Evolutionary conservation across 2,329 filamentous ascomycete genomes (phyloP).

Genomic region (Trichoderma sp.): DNA sequence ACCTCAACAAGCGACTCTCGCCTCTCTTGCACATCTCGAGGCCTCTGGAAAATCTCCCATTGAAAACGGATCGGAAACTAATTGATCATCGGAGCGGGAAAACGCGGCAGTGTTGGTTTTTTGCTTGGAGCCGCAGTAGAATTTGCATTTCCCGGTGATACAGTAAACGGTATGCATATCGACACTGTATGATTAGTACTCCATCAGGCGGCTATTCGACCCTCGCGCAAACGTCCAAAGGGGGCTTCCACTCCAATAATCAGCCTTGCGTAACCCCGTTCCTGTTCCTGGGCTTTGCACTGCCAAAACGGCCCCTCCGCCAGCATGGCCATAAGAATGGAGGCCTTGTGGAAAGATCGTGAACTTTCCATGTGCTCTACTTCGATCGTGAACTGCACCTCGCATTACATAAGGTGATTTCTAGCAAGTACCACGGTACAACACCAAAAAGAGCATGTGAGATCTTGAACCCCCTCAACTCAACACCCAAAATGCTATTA

Average conservation of each 20-base stretch:
- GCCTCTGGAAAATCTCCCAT: not conserved
- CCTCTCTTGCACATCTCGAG: not conserved
- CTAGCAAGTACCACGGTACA: not conserved
- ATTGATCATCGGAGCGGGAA: not conserved
- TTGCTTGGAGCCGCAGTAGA: not conserved
- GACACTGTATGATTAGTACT: not conserved
- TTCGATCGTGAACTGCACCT: not conserved
- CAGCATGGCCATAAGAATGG: not conserved
- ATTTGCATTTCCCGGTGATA: not conserved
- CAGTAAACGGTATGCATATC: not conserved
- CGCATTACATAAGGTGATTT: not conserved
- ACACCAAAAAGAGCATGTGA: not conserved
- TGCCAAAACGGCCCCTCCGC: not conserved
- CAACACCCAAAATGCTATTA: not conserved
- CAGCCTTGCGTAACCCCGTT: constrained; percentile 6
- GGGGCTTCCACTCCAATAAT: not conserved
- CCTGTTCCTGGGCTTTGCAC: not conserved
- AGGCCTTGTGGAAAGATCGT: not conserved
- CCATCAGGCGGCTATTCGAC: constrained; percentile 2
- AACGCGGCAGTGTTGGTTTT: not conserved
- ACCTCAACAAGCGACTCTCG: not conserved
- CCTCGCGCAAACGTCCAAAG: not conserved
- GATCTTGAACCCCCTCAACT: not conserved
- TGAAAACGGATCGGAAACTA: not conserved
- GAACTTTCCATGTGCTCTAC: not conserved